Evolutionary conservation across 139 green algal species (phyloP).

Genomic region (Desmodesmus armatus): DNA sequence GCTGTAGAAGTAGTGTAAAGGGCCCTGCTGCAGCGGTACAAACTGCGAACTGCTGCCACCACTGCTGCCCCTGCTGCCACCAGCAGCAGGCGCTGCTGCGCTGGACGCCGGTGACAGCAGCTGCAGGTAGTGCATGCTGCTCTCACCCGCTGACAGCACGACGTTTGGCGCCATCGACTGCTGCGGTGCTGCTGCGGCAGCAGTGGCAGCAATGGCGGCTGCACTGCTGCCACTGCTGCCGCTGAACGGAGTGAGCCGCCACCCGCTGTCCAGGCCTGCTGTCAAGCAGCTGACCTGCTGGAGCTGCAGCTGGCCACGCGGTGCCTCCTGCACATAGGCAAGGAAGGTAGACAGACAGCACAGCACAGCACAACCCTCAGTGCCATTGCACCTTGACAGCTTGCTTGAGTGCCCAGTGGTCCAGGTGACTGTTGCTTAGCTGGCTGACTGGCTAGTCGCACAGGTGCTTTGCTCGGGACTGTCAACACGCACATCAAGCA

Average conservation of each 20-base stretch:
- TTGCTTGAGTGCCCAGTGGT: no score
- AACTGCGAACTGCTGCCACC: background rate
- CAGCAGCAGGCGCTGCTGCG: conserved; percentile 7
- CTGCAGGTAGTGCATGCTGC: conserved; percentile 45
- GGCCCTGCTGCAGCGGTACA: background rate
- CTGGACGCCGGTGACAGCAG: conserved; percentile 42
- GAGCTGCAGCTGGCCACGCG: background rate
- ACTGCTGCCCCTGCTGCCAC: background rate
- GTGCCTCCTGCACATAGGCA: background rate
- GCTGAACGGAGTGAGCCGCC: conserved; percentile 14
- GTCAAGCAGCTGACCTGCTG: conserved; percentile 30
- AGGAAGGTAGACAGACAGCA: background rate
- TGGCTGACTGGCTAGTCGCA: no score
- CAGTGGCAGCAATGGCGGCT: background rate
- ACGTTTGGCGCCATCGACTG: conserved; percentile 34
- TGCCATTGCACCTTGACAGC: no score
- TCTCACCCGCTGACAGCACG: conserved; percentile 48
- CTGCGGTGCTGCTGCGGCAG: background rate
- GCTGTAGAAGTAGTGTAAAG: conserved; percentile 39
- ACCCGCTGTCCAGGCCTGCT: conserved; percentile 22
- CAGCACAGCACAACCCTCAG: no score
- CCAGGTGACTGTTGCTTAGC: no score
- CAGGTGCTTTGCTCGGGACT: no score
- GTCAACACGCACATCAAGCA: no score
- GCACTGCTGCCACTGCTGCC: conserved; percentile 16